Evolutionary conservation across 306 rosid species (phyloP).

Genomic region (Quercus alba): DNA sequence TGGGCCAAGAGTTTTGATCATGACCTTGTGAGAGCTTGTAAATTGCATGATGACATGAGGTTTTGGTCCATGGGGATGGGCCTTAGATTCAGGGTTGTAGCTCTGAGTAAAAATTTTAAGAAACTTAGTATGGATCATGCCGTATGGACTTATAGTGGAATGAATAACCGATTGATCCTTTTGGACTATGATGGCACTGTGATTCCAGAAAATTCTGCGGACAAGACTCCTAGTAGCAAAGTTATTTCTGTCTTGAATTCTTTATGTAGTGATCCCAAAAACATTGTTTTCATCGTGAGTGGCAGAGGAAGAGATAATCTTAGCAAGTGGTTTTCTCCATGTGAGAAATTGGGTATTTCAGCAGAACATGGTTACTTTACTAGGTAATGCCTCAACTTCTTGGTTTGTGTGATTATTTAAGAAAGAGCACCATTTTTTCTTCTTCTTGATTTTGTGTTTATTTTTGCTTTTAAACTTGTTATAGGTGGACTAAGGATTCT

Average conservation of each 20-base stretch:
- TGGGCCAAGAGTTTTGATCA: constrained; percentile 77
- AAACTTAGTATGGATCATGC: constrained; percentile 45
- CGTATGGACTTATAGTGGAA: constrained; percentile 32
- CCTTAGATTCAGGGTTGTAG: constrained; percentile 56
- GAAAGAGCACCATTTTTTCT: background rate
- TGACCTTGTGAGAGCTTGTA: constrained; percentile 64
- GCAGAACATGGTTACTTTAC: constrained; percentile 81
- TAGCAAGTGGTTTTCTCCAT: constrained; percentile 58
- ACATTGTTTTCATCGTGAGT: constrained; percentile 69
- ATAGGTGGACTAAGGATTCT: constrained; percentile 55
- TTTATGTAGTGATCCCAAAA: constrained; percentile 58
- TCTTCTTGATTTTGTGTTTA: background rate
- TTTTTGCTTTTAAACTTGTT: background rate
- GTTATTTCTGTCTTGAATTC: constrained; percentile 53
- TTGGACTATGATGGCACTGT: constrained; percentile 81
- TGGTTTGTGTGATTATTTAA: background rate
- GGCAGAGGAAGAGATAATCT: constrained; percentile 67
- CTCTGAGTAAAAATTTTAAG: constrained; percentile 57
- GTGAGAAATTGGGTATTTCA: constrained; percentile 62
- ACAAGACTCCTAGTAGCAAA: constrained; percentile 49
- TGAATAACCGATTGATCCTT: constrained; percentile 56
- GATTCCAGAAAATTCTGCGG: constrained; percentile 41
- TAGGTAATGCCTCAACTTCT: constrained; percentile 35
- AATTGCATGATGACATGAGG: constrained; percentile 50
- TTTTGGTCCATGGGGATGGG: constrained; percentile 60